A percentile compares a stretch with the other conserved stretches of the same genome.
Evolutionary conservation across 805 yeast genomes (phyloP).

Genomic region (Priceomyces castillae): DNA sequence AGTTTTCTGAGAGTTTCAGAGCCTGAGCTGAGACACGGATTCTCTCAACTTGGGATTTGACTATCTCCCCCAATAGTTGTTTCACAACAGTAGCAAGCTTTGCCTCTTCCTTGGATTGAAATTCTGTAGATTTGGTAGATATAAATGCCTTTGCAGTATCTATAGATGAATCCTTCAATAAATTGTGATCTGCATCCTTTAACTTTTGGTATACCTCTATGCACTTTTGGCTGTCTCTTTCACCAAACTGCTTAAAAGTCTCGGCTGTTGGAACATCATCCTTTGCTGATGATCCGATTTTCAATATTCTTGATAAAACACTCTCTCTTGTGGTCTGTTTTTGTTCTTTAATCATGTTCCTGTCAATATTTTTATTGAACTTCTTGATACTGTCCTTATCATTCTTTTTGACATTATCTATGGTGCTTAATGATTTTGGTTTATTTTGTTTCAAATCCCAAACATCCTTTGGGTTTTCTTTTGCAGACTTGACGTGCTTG

Average conservation of each 20-base stretch:
- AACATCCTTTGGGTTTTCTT: constrained; percentile 52
- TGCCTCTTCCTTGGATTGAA: constrained; percentile 26
- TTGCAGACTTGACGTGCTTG: constrained; percentile 59
- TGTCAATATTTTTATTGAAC: constrained; percentile 37
- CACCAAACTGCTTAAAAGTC: constrained; percentile 34
- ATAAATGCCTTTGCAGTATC: constrained; percentile 26
- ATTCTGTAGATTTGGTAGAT: constrained; percentile 35
- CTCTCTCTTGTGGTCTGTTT: constrained; percentile 46
- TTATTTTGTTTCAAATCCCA: constrained; percentile 50
- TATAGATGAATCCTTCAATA: constrained; percentile 16
- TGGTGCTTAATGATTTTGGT: constrained; percentile 34
- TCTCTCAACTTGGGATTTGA: constrained; percentile 30
- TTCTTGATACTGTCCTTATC: constrained; percentile 19
- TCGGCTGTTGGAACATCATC: constrained; percentile 23
- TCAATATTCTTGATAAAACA: constrained; percentile 45
- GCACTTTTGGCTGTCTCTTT: constrained; percentile 34
- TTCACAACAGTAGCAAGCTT: constrained; percentile 32
- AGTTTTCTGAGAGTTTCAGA: constrained; percentile 26
- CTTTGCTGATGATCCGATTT: constrained; percentile 20
- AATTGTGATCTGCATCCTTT: constrained; percentile 23
- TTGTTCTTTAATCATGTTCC: constrained; percentile 42
- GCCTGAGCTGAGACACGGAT: constrained; percentile 29
- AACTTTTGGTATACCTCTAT: constrained; percentile 29
- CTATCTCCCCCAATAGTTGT: constrained; percentile 36
- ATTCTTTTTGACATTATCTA: constrained; percentile 12